Percentiles rank a stretch among this genome's conserved stretches.
Conservation (phyloP, 441 rosid species). For the Viola pubescens region DNA sequence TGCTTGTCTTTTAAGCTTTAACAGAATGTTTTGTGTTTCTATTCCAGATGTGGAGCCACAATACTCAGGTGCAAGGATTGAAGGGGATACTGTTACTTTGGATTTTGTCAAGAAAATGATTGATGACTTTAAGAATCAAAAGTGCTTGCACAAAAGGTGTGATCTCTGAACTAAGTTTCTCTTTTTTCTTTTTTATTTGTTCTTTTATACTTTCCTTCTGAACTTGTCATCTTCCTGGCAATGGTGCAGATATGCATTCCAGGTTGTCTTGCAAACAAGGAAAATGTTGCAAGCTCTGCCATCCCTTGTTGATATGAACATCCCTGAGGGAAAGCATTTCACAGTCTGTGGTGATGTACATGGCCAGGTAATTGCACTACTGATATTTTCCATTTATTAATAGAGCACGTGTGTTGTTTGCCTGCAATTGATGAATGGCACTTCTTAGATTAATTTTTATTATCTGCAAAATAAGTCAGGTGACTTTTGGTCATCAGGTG, state of each 20-base stretch:
- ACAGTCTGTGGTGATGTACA: constrained; percentile 99
- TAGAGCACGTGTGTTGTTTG: neutral
- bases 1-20: neutral
- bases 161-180: constrained; percentile 15
- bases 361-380: constrained; percentile 70
- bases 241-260: constrained; percentile 76
- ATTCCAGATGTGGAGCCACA: constrained; percentile 92
- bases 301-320: constrained; percentile 71
- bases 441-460: neutral
- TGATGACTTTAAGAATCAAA: constrained; percentile 86
- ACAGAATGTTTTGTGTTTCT: constrained; percentile 17
- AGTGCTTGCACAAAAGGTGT: constrained; percentile 79
- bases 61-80: constrained; percentile 84
- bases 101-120: constrained; percentile 91
- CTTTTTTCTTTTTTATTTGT: neutral
- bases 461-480: too few species aligned
- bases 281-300: constrained; percentile 67
- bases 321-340: constrained; percentile 64
- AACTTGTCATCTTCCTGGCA: constrained; percentile 6
- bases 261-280: constrained; percentile 82
- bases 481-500: too few species aligned
- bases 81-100: constrained; percentile 73
- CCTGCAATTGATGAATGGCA: neutral
- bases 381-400: constrained; percentile 7
- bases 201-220: constrained; percentile 10